Evolutionary conservation across 2,329 filamentous ascomycete genomes (phyloP).

Genomic region (Microsporum ferrugineum): DNA sequence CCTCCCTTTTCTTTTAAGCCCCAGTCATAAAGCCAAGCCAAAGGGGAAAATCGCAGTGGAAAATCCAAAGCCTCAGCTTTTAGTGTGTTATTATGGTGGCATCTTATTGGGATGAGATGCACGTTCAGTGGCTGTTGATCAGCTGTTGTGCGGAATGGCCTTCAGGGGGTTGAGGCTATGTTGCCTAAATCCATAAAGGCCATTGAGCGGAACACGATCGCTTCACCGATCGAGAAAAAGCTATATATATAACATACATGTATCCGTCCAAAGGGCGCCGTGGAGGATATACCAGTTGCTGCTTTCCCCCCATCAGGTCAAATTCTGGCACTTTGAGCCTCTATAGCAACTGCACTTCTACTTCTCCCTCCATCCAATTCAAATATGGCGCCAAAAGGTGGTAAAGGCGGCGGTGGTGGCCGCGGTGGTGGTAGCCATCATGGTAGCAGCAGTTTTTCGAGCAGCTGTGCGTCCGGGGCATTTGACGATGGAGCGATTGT

Average conservation of each 20-base stretch:
- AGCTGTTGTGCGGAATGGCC: neutral
- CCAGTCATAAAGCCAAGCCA: neutral
- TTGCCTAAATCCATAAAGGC: neutral
- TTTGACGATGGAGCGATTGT: neutral
- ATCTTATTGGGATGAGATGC: neutral
- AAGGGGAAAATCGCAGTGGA: neutral
- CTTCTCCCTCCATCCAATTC: neutral
- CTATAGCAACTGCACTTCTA: neutral
- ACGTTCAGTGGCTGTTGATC: neutral
- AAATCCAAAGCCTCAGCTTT: neutral
- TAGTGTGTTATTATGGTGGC: neutral
- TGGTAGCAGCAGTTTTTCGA: slow-evolving; percentile 1
- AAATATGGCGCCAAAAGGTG: slow-evolving; percentile 11
- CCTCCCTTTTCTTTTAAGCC: slow-evolving; percentile 1
- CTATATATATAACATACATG: neutral
- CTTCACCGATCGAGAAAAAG: neutral
- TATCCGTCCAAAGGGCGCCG: neutral
- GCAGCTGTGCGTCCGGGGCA: neutral
- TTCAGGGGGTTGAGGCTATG: neutral
- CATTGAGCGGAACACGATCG: neutral
- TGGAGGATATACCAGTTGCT: neutral
- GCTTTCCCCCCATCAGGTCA: neutral
- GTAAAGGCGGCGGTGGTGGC: slow-evolving; percentile 6
- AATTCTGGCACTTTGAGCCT: neutral
- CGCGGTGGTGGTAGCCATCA: neutral